phyloP scores from a whole-genome alignment of 2,329 filamentous ascomycete species.

The Pseudocercospora crystallina region DNA sequence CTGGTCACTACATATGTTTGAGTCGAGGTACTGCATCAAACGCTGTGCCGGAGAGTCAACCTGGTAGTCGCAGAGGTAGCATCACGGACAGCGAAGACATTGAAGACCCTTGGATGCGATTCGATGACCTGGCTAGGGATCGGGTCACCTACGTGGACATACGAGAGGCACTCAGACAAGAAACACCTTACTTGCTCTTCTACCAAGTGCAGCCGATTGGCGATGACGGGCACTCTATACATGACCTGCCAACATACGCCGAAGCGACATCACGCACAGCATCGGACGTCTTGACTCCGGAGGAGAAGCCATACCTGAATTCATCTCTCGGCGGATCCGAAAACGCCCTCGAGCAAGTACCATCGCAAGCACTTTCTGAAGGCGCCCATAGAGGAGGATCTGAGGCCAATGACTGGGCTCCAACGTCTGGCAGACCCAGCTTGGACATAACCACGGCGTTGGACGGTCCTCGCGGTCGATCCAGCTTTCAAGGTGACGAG shows the following conservation, averaged over 20 bases:
- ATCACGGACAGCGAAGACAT: conserved; percentile 54
- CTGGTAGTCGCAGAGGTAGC: conserved; percentile 21
- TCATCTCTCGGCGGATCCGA: conserved; percentile 20
- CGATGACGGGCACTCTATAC: conserved; percentile 54
- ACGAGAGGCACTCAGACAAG: conserved; percentile 72
- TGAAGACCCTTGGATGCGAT: conserved; percentile 80
- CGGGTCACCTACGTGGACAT: conserved; percentile 78
- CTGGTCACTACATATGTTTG: conserved; percentile 88
- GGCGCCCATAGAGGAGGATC: conserved; percentile 11
- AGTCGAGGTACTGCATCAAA: conserved; percentile 66
- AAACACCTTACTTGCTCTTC: conserved; percentile 92
- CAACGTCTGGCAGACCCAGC: conserved; percentile 25
- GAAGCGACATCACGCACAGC: conserved; percentile 38
- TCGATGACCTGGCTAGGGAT: conserved; percentile 78
- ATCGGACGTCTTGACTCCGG: conserved; percentile 25
- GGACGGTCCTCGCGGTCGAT: conserved; percentile 33
- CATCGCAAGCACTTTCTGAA: conserved; percentile 13
- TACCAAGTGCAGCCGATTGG: conserved; percentile 91
- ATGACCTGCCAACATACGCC: conserved; percentile 42
- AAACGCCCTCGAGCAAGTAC: conserved; percentile 17
- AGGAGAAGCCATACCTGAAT: conserved; percentile 29
- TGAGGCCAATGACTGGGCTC: conserved; percentile 23
- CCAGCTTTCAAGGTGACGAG: conserved; percentile 39
- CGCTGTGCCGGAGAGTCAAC: conserved; percentile 48
- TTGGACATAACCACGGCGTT: conserved; percentile 30